A percentile compares a stretch with the other conserved stretches of the same genome.
These are phyloP conservation scores for Trichoderma virens DNA, from an alignment of 495 filamentous ascomycete genomes.

Conservation along the genomic window DNA sequence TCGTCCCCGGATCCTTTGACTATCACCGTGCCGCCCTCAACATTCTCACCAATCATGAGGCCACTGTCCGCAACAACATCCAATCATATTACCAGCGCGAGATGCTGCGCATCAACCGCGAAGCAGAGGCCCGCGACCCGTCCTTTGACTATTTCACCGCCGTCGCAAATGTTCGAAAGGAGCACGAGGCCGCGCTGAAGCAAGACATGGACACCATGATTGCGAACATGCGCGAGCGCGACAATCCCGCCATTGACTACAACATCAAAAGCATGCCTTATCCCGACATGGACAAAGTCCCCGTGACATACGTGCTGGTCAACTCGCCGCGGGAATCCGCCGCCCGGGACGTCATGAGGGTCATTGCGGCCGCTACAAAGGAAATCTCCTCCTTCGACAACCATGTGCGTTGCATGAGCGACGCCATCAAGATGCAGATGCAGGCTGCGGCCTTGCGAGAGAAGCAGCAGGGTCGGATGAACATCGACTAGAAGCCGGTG, in stretches of 20 bases:
- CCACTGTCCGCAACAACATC: neutral
- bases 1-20: neutral
- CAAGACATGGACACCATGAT: neutral
- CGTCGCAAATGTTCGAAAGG: neutral
- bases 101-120: neutral
- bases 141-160: neutral
- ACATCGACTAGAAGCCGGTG: conserved; percentile 4
- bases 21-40: neutral
- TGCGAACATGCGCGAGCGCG: neutral
- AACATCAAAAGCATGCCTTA: neutral
- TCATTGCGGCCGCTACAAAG: neutral
- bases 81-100: neutral
- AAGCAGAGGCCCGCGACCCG: neutral
- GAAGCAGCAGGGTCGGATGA: neutral
- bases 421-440: neutral
- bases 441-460: neutral
- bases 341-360: neutral
- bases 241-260: neutral
- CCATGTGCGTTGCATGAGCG: neutral
- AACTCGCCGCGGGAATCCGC: neutral
- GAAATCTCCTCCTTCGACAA: neutral
- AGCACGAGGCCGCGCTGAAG: neutral
- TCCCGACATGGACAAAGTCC: neutral
- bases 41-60: neutral
- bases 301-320: neutral